Evolutionary conservation across 352 stramenopile genomes (phyloP).

Genomic region (Phytophthora citricola): DNA sequence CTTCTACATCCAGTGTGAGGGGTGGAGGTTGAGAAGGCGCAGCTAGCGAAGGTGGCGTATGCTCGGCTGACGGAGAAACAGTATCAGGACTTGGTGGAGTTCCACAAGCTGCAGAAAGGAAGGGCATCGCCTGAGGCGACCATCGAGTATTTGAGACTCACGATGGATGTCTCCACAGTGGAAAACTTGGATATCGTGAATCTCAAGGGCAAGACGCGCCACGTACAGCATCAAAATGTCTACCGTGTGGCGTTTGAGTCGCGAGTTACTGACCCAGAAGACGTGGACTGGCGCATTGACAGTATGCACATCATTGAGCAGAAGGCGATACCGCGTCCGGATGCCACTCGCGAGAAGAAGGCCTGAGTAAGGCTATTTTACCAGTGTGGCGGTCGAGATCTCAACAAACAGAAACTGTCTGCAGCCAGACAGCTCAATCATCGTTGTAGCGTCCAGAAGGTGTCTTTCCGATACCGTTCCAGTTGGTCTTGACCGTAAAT

Average conservation of each 20-base stretch:
- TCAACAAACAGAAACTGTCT: too few relatives aligned
- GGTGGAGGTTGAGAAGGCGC: conserved; percentile 43
- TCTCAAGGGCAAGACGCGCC: conserved; percentile 17
- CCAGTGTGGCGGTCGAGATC: too few relatives aligned
- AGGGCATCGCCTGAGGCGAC: conserved; percentile 18
- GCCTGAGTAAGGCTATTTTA: conserved; percentile 1
- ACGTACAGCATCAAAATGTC: conserved; percentile 44
- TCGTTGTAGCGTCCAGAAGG: too few relatives aligned
- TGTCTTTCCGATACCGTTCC: too few relatives aligned
- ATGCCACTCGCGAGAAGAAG: conserved; percentile 2
- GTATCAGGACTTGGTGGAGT: conserved; percentile 38
- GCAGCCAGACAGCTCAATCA: too few relatives aligned
- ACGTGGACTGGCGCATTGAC: conserved; percentile 73
- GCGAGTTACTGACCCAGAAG: conserved; percentile 53
- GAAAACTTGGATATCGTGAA: conserved; percentile 51
- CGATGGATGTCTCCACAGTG: conserved; percentile 46
- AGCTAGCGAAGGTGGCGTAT: conserved; percentile 43
- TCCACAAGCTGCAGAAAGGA: conserved; percentile 4
- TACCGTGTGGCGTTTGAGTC: conserved; percentile 62
- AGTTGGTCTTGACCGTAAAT: too few relatives aligned
- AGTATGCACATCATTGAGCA: conserved; percentile 36
- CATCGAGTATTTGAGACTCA: conserved; percentile 46
- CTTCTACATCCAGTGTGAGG: conserved; percentile 48
- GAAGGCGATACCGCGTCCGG: conserved; percentile 13
- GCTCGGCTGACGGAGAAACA: conserved; percentile 49